Evolutionary conservation across 257 asterid genomes (phyloP).

Genomic region (Salvia rosmarinus): DNA sequence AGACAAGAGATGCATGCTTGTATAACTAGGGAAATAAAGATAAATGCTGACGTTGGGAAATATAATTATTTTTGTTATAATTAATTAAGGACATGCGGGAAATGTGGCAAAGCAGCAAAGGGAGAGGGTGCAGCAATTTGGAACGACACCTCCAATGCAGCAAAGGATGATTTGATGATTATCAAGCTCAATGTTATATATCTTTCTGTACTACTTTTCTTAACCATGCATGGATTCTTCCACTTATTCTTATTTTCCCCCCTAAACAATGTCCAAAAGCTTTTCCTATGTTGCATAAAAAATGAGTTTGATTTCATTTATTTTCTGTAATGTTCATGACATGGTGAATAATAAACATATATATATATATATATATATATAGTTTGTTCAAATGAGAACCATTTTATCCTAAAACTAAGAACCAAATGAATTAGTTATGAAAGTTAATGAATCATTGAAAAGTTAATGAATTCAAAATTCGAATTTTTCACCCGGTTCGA

Average conservation of each 20-base stretch:
- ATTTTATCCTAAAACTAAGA: no score
- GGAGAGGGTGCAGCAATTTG: constrained; percentile 38
- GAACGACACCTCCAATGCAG: constrained; percentile 55
- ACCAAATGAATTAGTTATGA: no score
- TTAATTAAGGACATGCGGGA: constrained; percentile 57
- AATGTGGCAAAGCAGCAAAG: constrained; percentile 44
- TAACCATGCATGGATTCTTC: background rate
- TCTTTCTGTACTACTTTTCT: background rate
- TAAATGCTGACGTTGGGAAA: background rate
- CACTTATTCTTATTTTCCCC: background rate
- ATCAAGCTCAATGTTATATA: no score
- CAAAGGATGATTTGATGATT: constrained; percentile 55
- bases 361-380: no score
- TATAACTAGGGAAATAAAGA: background rate
- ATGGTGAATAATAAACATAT: background rate
- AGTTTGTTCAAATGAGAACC: no score
- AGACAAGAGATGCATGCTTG: no score
- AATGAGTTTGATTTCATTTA: background rate
- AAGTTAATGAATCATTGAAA: no score
- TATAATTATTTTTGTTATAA: background rate
- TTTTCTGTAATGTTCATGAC: background rate
- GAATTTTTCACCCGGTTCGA: no score
- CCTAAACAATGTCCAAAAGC: background rate
- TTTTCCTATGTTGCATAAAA: background rate
- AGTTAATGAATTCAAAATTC: no score